phyloP scores from a whole-genome alignment of 805 yeast genomes.

The Sungouiozyma ichnusensis region DNA sequence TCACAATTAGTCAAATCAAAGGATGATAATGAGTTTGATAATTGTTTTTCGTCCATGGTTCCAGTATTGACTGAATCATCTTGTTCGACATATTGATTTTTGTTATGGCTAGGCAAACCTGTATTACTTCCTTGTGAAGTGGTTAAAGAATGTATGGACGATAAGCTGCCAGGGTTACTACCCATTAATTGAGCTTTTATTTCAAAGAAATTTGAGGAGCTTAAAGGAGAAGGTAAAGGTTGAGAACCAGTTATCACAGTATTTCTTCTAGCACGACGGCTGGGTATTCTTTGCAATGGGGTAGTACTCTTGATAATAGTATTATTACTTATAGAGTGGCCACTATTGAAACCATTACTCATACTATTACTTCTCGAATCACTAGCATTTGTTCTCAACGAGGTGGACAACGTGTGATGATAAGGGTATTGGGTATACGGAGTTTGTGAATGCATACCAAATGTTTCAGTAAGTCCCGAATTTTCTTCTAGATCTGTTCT shows the following conservation, averaged over 20 bases:
- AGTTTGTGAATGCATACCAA: background rate
- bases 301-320: constrained; percentile 3
- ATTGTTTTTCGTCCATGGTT: constrained; percentile 7
- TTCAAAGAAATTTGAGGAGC: constrained; percentile 37
- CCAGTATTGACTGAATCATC: background rate
- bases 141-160: constrained; percentile 4
- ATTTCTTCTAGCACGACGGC: constrained; percentile 50
- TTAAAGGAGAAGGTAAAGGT: constrained; percentile 81
- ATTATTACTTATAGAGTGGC: background rate
- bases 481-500: constrained; percentile 1
- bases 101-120: background rate
- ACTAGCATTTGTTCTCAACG: constrained; percentile 1
- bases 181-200: constrained; percentile 24
- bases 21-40: constrained; percentile 32
- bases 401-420: background rate
- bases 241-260: constrained; percentile 84
- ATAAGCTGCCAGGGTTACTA: constrained; percentile 7
- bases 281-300: constrained; percentile 10
- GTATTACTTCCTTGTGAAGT: background rate
- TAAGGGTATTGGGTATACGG: background rate
- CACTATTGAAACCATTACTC: background rate
- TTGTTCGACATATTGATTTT: background rate
- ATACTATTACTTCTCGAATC: background rate
- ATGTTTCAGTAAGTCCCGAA: background rate
- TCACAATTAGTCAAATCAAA: constrained; percentile 22